A percentile compares a stretch with the other conserved stretches of the same genome.
These are phyloP conservation scores for Cyamopsis tetragonoloba DNA, from an alignment of 306 rosid genomes.

Conservation along the genomic window DNA sequence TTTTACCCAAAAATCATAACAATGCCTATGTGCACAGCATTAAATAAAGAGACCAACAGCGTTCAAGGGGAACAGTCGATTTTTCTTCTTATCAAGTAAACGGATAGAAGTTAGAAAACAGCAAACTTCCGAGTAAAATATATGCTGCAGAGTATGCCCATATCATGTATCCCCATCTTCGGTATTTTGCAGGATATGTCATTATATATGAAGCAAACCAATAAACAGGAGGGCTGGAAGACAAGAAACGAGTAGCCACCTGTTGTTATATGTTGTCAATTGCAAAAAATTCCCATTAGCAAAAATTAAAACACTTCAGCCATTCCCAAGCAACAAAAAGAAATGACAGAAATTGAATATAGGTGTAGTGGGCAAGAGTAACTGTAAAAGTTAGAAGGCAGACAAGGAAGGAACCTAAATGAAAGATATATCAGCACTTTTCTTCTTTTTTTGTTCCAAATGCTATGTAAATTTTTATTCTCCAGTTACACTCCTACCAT, in stretches of 20 bases:
- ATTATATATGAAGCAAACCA: conserved; percentile 80
- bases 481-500: no score
- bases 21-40: background rate
- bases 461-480: conserved; percentile 5
- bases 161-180: conserved; percentile 66
- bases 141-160: conserved; percentile 80
- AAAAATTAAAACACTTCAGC: background rate
- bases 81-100: conserved; percentile 52
- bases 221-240: conserved; percentile 81
- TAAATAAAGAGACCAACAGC: background rate
- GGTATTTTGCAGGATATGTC: conserved; percentile 30
- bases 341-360: background rate
- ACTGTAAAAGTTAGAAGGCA: conserved; percentile 2
- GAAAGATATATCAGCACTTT: background rate
- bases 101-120: conserved; percentile 89
- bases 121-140: conserved; percentile 79
- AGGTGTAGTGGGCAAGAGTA: background rate
- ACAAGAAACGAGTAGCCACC: conserved; percentile 92
- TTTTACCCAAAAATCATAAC: no score
- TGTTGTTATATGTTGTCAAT: conserved; percentile 38
- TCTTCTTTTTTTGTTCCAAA: background rate
- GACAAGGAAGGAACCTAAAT: conserved; percentile 5
- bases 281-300: conserved; percentile 2
- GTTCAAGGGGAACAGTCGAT: background rate
- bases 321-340: conserved; percentile 15